Base-by-base conservation (phyloP, 176 grass and related monocot species). In the Carex littledalei region DNA sequence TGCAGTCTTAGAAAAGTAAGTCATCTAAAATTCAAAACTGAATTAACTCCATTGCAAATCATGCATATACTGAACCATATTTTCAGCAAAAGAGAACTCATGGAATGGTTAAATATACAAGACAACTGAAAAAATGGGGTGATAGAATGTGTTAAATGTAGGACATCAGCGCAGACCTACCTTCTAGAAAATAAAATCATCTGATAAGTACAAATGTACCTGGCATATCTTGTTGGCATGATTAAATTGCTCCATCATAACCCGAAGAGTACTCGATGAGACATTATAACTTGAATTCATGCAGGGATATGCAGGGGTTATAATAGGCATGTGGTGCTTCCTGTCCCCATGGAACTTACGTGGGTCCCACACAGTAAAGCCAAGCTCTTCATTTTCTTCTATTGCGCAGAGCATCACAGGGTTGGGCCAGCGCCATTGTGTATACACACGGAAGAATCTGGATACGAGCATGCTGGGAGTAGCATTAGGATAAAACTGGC, bases 221-320 rank as follows among this genome's bases (percentile, higher is more conserved):
- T 94, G 84, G 29, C 97, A 99, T 68, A 95, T 84, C 87, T 92
- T 92, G 72, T 95, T 95, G 31, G 90, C 97, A 87, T 88, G 88
- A 81, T 94, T 59, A 60, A 99, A 95, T 71, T 99, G 97, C 34
- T 99, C 93, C 37, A 92, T 76, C 91, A 99, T 99, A 84, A 99
- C 93, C 67, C 97, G 91, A 29, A 94, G 87, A 2, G 97, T 99
- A 86, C 97, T 99, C 16, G 90, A 90, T 3, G 91, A 95, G 60
- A 99, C 97, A 92, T 96, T 99, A 84, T 99, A 95, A 87, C 97
- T 99, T 3, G 93, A 95, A 81, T 99, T 99, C 97, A 99, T 99
- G 81, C 97, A 95, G 2, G 97, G 97, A 86, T 99, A 99, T 21
- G 93, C 97, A 43, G 96, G 96, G 8, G 96, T 99, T 76, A 99